Evolutionary conservation across 768 basidiomycete genomes (phyloP).

Genomic region (Rhodocollybia butyracea): DNA sequence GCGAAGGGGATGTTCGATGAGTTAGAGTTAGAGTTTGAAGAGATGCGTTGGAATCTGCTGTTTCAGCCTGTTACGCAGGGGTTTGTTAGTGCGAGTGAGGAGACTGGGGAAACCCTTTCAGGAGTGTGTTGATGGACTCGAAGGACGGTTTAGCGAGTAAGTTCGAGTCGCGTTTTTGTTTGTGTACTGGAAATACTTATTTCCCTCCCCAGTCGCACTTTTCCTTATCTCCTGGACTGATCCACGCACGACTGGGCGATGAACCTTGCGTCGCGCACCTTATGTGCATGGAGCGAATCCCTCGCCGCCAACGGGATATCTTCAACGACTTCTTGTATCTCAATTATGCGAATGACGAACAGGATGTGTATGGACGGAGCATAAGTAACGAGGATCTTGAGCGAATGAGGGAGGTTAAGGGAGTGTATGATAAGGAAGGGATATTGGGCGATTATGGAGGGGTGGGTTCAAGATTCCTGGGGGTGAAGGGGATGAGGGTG

Average conservation of each 20-base stretch:
- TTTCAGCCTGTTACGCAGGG: neutral
- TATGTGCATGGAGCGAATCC: no score
- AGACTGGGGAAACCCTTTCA: constrained; percentile 1
- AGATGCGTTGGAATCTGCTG: neutral
- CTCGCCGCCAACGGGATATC: neutral
- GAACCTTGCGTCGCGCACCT: no score
- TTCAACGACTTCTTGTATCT: neutral
- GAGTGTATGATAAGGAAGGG: neutral
- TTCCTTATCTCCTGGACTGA: constrained; percentile 9
- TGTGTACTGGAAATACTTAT: neutral
- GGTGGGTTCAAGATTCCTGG: constrained; percentile 7
- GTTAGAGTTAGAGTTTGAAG: no score
- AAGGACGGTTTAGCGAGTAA: constrained; percentile 10
- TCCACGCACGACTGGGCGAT: constrained; percentile 10
- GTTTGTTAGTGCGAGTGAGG: neutral
- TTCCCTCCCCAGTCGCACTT: constrained; percentile 7
- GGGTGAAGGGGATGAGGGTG: no score
- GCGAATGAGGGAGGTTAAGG: neutral
- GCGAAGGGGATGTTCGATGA: no score
- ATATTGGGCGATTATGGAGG: neutral
- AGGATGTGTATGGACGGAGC: neutral
- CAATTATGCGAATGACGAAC: constrained; percentile 1
- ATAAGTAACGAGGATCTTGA: neutral
- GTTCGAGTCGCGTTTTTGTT: neutral
- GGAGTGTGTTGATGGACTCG: constrained; percentile 7